A percentile compares a stretch with the other conserved stretches of the same genome.
Conservation (phyloP, 345 rosid genomes). For the Hibiscus trionum region DNA sequence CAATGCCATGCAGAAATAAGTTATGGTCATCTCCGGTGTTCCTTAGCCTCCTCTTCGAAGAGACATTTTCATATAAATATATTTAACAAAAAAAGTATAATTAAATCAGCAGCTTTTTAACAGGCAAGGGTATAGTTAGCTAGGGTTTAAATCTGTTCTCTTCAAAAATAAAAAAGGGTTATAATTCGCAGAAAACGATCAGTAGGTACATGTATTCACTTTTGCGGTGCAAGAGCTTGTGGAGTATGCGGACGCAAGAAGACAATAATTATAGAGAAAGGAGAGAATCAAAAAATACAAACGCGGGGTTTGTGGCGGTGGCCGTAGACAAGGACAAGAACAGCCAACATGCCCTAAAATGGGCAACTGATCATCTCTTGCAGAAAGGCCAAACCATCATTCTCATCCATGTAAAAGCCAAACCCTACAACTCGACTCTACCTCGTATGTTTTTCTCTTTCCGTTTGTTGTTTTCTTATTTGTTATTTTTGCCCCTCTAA, state of each 20-base stretch:
- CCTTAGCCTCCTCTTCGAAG: too few relatives aligned
- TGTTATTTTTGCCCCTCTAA: neutral
- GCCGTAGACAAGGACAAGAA: constrained; percentile 66
- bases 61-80: too few relatives aligned
- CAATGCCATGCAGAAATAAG: neutral
- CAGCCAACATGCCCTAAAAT: constrained; percentile 80
- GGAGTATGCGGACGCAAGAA: constrained; percentile 39
- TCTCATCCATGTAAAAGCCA: constrained; percentile 69
- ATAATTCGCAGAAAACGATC: neutral
- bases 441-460: constrained; percentile 19
- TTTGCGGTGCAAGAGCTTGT: too few relatives aligned
- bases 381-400: constrained; percentile 53
- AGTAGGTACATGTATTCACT: neutral
- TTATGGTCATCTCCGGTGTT: too few relatives aligned
- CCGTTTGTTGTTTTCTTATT: neutral
- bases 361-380: constrained; percentile 64
- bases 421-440: neutral
- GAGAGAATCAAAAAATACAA: constrained; percentile 22
- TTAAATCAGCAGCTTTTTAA: too few relatives aligned
- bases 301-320: constrained; percentile 65
- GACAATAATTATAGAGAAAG: constrained; percentile 17
- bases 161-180: too few relatives aligned
- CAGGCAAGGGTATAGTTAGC: too few relatives aligned
- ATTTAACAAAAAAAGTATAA: too few relatives aligned
- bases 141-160: neutral